phyloP scores from a whole-genome alignment of 2,329 filamentous ascomycete genomes.

The Trichoderma afroharzianum region DNA sequence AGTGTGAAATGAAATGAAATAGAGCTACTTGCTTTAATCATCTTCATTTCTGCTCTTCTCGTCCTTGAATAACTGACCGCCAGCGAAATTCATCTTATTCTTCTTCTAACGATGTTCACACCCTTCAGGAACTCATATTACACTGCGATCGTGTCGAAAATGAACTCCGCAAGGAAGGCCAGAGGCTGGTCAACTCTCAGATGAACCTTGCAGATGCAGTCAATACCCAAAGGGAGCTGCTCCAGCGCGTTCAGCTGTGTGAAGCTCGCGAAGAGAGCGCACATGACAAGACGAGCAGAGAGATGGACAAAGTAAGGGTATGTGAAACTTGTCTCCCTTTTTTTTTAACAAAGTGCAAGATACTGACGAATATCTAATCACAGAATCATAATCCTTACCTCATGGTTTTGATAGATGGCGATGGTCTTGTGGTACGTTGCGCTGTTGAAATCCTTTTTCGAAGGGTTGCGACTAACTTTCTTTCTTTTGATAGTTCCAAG shows the following conservation, averaged over 20 bases:
- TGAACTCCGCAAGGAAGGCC: slow-evolving; percentile 42
- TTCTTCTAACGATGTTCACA: not conserved
- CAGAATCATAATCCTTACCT: slow-evolving; percentile 58
- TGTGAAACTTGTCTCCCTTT: not conserved
- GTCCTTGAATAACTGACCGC: not conserved
- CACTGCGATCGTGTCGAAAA: slow-evolving; percentile 42
- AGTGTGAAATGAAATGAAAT: not conserved
- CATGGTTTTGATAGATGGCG: slow-evolving; percentile 59
- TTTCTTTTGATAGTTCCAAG: slow-evolving; percentile 48
- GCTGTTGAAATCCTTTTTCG: not conserved
- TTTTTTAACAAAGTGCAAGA: not conserved
- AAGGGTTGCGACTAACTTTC: not conserved
- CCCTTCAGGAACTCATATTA: slow-evolving; percentile 30
- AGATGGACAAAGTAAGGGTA: slow-evolving; percentile 45
- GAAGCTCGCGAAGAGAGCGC: slow-evolving; percentile 32
- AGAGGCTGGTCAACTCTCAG: slow-evolving; percentile 38
- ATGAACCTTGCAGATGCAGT: slow-evolving; percentile 51
- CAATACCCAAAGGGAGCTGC: slow-evolving; percentile 47
- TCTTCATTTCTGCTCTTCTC: not conserved
- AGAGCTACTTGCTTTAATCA: not conserved
- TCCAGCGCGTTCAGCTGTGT: slow-evolving; percentile 43
- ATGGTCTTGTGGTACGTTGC: slow-evolving; percentile 53
- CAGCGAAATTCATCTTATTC: not conserved
- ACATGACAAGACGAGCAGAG: slow-evolving; percentile 32
- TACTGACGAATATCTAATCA: not conserved